A percentile compares a stretch with the other conserved stretches of the same genome.
Evolutionary conservation across 176 grass and related monocot genomes (phyloP).

Genomic region (Avena sativa): DNA sequence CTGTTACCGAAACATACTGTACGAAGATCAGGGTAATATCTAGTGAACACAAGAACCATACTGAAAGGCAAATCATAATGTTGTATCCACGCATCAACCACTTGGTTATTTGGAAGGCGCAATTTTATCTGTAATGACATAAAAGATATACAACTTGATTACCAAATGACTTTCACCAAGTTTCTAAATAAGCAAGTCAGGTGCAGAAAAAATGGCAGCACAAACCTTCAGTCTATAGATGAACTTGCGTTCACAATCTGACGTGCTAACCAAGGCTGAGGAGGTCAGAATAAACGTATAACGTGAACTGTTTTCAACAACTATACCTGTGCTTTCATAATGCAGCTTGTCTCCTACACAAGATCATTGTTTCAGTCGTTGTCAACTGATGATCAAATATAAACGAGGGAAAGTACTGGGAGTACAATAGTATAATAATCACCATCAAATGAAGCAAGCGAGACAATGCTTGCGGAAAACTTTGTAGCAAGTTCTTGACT

Average conservation of each 20-base stretch:
- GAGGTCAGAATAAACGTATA: background rate
- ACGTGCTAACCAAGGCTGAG: slow-evolving; percentile 8
- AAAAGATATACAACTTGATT: background rate
- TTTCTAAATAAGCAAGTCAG: background rate
- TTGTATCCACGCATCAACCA: background rate
- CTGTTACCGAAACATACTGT: slow-evolving; percentile 1
- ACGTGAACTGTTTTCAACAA: background rate
- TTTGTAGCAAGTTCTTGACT: slow-evolving; percentile 21
- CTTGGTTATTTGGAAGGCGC: slow-evolving; percentile 8
- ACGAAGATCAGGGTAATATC: background rate
- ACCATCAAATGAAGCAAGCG: slow-evolving; percentile 28
- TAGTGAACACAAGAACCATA: background rate
- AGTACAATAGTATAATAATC: slow-evolving; percentile 13
- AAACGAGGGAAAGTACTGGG: background rate
- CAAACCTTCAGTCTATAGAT: background rate
- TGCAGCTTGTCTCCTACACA: slow-evolving; percentile 14
- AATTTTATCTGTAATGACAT: slow-evolving; percentile 9
- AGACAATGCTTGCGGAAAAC: background rate
- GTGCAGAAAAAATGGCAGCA: background rate
- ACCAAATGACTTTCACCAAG: background rate
- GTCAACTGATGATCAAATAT: slow-evolving; percentile 6
- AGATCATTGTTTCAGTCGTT: background rate
- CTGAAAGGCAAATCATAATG: background rate
- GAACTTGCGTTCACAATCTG: background rate
- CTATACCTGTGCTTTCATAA: slow-evolving; percentile 3